Evolutionary conservation across 1,284 basidiomycete genomes (phyloP), one percentile per base, ranked within the genome.

Genomic region (Sphagnurus paluster): DNA sequence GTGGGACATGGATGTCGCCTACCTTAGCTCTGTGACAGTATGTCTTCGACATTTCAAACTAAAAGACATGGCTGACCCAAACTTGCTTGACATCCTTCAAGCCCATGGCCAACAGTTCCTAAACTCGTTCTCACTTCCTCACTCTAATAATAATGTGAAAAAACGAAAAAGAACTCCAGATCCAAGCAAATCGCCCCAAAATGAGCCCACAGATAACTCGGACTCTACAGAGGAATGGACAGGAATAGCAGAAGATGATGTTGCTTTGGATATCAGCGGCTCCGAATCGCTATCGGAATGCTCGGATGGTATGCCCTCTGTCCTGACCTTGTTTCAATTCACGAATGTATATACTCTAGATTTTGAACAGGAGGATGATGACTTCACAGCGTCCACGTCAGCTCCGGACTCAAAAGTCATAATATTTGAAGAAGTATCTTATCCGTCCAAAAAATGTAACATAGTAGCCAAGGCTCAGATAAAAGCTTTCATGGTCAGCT

Each of bases 401-500:
- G 48, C 43, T 16, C 7, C 23, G 20, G 47, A 55, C 21, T 70
- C 72, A 21, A 65, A 74, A 43, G 71, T 86, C 8, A 71, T 82
- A 1, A 71, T 87, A 1, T 89, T 88, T 62, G 71, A 72, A 5
- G 82, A 82, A 39, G 49, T 55, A 4, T 50, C 43, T 23, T 43
- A 45, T 29, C 64, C 59, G 48, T 49, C 57, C 39, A 50, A 54
- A 34, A 51, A 56, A 21, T 44, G 54, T 8, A 52, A 59, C 35
- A 38, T 50, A 32, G 56, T 62, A 6, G 63, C 65, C 9, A 80
- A 74, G 60, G 64, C 69, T 5, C 71, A 75, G 39, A 75, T 69
- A 64, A 86, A 76, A 60, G 74, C 80, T 1, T 90, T 90, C 59
- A 90, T 90, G 87, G 87, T 87, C 52, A 45, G 49, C 47, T 50